These are phyloP conservation scores for Apiospora hydei DNA, from an alignment of 2,329 filamentous ascomycete genomes.

Conservation along the genomic window DNA sequence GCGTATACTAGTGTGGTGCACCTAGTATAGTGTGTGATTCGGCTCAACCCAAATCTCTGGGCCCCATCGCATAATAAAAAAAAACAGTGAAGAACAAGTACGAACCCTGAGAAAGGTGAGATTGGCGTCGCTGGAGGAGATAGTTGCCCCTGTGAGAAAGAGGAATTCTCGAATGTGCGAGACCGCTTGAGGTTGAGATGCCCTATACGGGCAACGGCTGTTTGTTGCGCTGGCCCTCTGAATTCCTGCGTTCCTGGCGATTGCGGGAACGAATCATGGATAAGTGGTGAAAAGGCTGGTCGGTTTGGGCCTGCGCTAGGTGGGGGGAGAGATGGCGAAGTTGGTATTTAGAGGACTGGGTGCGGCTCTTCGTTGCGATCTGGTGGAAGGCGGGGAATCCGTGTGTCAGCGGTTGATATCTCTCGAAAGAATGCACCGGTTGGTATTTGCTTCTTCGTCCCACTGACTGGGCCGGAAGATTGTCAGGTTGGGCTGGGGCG, in stretches of 20 bases:
- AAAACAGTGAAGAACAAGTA: constrained; percentile 20
- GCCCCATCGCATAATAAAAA: not conserved
- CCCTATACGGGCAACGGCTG: constrained; percentile 24
- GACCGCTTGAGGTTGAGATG: constrained; percentile 27
- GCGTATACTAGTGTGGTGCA: constrained; percentile 19
- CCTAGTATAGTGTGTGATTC: constrained; percentile 3
- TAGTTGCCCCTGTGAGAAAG: constrained; percentile 30
- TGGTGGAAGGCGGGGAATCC: constrained; percentile 8
- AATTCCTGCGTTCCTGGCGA: constrained; percentile 35
- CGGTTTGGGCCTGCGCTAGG: constrained; percentile 51
- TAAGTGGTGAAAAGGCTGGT: constrained; percentile 43
- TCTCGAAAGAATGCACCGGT: not conserved
- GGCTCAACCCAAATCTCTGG: constrained; percentile 6
- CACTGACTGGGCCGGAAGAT: constrained; percentile 7
- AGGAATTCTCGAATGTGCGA: constrained; percentile 27
- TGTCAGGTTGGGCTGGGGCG: constrained; percentile 19
- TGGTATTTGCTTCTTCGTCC: not conserved
- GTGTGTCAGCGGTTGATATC: constrained; percentile 15
- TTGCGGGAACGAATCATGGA: constrained; percentile 35
- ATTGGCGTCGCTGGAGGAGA: constrained; percentile 36
- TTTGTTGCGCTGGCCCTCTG: constrained; percentile 27
- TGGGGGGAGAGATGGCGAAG: constrained; percentile 50
- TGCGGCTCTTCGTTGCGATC: constrained; percentile 44
- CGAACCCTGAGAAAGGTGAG: constrained; percentile 33
- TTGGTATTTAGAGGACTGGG: constrained; percentile 59